Evolutionary conservation across 306 rosid genomes (phyloP).

Genomic region (Inga oerstediana): DNA sequence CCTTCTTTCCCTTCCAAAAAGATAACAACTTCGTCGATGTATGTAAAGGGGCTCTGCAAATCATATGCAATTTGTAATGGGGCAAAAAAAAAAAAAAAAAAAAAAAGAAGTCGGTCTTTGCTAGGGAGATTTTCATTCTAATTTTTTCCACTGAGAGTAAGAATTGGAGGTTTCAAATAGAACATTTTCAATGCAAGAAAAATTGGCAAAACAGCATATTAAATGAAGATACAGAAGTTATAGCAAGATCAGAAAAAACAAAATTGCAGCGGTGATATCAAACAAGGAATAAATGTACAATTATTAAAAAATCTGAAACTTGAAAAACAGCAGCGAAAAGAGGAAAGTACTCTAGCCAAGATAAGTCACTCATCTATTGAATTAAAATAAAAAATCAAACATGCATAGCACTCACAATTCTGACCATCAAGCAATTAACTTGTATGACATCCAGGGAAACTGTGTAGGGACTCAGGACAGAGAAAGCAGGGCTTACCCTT

Average conservation of each 20-base stretch:
- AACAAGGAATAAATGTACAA: neutral
- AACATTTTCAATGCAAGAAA: constrained; percentile 23
- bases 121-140: constrained; percentile 21
- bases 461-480: too few relatives aligned
- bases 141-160: neutral
- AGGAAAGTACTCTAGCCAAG: too few relatives aligned
- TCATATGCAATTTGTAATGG: constrained; percentile 31
- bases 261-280: constrained; percentile 1
- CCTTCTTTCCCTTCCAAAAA: constrained; percentile 67
- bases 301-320: too few relatives aligned
- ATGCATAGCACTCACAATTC: neutral
- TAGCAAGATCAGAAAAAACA: constrained; percentile 11
- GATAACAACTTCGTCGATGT: constrained; percentile 91
- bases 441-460: neutral
- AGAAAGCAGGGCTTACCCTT: too few relatives aligned
- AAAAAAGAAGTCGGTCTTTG: neutral
- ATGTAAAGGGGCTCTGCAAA: constrained; percentile 87
- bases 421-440: neutral
- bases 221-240: neutral
- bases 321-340: too few relatives aligned
- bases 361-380: too few relatives aligned
- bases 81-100: constrained; percentile 10
- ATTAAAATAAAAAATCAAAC: too few relatives aligned
- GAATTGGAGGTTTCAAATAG: neutral
- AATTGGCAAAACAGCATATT: neutral